Evolutionary conservation across 169 alveolate species (phyloP), one percentile per base, ranked within the genome.

Genomic region (Plasmodium sp.): DNA sequence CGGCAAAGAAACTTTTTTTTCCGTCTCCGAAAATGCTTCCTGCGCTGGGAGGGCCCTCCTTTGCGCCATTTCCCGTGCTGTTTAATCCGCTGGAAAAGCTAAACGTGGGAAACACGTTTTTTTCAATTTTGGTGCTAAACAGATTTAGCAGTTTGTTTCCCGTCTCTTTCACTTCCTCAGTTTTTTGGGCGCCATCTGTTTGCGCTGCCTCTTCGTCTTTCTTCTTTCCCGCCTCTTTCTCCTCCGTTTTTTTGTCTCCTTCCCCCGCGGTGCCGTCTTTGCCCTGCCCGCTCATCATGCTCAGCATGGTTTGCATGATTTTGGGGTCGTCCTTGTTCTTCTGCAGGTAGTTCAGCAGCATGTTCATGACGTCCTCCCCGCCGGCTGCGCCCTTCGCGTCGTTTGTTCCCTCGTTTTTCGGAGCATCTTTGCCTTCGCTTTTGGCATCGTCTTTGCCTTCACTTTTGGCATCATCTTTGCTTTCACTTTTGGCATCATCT

Each of bases 291-390:
- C 33, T 22, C 92, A 92, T 83, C 77, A 92, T 51, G 39, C 51
- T 81, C 67, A 92, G 18, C 83, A 92, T 33, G 10, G 79, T 67
- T 73, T 92, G 95, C 54, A 92, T 81, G 39, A 82, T 16, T 36
- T 71, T 41, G 10, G 95, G 95, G 31, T 92, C 92, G 83, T 92
- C 92, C 58, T 92, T 92, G 82, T 92, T 92, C 56, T 73, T 92
- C 75, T 92, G 95, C 62, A 92, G 31, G 45, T 82, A 92, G 16
- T 39, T 51, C 58, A 92, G 58, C 82, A 92, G 62, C 85, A 82
- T 82, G 43, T 72, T 72, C 92, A 92, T 92, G 67, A 82, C 92
- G 43, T 82, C 84, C 3, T 73, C 95, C 36, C 62, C 90, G 3
- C 72, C 92, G 0, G 48, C 43, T 7, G 51, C 67, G 10, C 16